phyloP scores from a whole-genome alignment of 257 asterid genomes.

The Nemophila menziesii region DNA sequence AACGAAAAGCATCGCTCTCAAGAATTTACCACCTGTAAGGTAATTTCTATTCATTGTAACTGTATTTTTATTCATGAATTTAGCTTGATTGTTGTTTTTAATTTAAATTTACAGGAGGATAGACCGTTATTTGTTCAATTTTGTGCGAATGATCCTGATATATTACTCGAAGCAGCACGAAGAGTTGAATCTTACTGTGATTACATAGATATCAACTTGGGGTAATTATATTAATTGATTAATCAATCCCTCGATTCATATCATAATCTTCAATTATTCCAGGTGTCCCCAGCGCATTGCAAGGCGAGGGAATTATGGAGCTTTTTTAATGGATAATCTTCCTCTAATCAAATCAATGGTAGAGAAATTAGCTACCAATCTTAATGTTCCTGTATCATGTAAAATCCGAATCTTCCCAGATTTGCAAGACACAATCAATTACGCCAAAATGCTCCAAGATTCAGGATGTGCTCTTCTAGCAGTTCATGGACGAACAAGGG shows the following conservation, averaged over 20 bases:
- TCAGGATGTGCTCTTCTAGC: conserved; percentile 94
- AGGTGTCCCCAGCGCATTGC: conserved; percentile 98
- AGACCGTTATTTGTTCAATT: conserved; percentile 97
- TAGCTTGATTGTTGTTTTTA: background rate
- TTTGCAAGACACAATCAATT: conserved; percentile 61
- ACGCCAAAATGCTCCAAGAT: conserved; percentile 91
- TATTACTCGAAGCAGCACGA: conserved; percentile 74
- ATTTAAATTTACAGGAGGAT: conserved; percentile 54
- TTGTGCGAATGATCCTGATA: conserved; percentile 90
- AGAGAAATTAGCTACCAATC: conserved; percentile 59
- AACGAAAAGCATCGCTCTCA: conserved; percentile 62
- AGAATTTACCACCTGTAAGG: conserved; percentile 91
- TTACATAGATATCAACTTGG: conserved; percentile 84
- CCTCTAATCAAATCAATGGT: conserved; percentile 77
- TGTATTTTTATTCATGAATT: conserved; percentile 3
- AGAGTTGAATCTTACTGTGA: conserved; percentile 80
- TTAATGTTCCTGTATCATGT: conserved; percentile 77
- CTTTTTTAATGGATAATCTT: conserved; percentile 96
- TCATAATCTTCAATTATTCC: too few relatives aligned
- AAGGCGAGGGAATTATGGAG: conserved; percentile 82
- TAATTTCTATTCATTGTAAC: too few relatives aligned
- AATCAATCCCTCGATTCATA: too few relatives aligned
- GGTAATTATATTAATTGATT: too few relatives aligned
- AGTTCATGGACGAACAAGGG: conserved; percentile 93
- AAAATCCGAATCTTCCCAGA: conserved; percentile 79